Base-by-base conservation (phyloP, 306 rosid species). In the Astragalus glycyphyllos region DNA sequence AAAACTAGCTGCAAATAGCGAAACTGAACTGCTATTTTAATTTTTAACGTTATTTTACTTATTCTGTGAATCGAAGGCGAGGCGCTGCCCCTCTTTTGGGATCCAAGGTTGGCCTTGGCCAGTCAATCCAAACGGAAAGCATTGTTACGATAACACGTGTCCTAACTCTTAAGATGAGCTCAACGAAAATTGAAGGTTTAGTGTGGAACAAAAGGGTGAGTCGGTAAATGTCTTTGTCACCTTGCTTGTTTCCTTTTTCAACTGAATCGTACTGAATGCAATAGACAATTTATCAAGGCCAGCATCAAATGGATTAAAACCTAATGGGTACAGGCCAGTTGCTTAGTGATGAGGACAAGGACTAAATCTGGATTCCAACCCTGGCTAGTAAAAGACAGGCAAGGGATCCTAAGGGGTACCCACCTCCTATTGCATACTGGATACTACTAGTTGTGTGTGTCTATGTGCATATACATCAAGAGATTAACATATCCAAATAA, bases 291-390 rank as follows among this genome's bases (percentile, higher is more conserved):
- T 49, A 13, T 45, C 62, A 57, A 78, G 41, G 70, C 62, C 57
- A 65, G 42, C 29, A 32, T 6, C 44, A 73, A 66, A 50, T 59
- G 40, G 65, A 68, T 32, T 35, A 9, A 68, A 51, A 38, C 63
- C n/a, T 32, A 61, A 59, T 48, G 65, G 69, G 26, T 3, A 4
- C 37, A 72, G 4, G 20, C 69, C 37, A 37, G 50, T 9, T 57
- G 69, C 12, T 23, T 5, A 64, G 72, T n/a, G 74, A 49, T n/a
- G 74, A 49, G 49, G 65, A 67, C 65, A 60, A 55, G 32, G 65
- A 72, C 29, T 57, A 56, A 56, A 49, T 57, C 57, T 40, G 32
- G 50, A 34, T 65, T 59, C 45, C 45, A 42, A 60, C 23, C 66
- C 62, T 4, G 40, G 38, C 20, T 7, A 44, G 47, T 53, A 44